Evolutionary conservation across 495 filamentous ascomycete species (phyloP).

Genomic region (Aspergillus baeticus): DNA sequence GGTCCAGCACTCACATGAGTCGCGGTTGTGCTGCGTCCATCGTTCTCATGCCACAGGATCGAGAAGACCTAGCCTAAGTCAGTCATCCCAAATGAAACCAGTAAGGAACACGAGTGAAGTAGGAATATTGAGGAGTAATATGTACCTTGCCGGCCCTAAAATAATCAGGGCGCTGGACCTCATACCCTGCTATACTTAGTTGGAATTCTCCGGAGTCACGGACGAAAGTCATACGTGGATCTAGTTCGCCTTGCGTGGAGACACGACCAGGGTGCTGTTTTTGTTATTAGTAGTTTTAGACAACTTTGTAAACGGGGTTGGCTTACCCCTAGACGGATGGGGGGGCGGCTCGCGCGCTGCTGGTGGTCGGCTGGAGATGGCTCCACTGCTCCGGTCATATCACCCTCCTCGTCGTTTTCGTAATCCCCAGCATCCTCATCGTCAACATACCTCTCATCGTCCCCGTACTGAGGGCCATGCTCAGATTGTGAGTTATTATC

Average conservation of each 20-base stretch:
- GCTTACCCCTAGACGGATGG: not conserved
- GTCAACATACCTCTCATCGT: too few relatives aligned
- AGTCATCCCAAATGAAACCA: not conserved
- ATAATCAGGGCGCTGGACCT: not conserved
- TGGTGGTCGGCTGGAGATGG: too few relatives aligned
- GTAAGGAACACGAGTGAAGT: not conserved
- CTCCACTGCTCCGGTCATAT: too few relatives aligned
- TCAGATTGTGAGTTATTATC: too few relatives aligned
- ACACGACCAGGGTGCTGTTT: not conserved
- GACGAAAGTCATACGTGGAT: conserved; percentile 5
- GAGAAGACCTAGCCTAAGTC: conserved; percentile 27
- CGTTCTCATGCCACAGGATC: conserved; percentile 33
- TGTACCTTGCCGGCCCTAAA: conserved; percentile 6
- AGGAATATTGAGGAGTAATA: not conserved
- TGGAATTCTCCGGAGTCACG: not conserved
- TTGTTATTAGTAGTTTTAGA: not conserved
- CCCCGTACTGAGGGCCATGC: too few relatives aligned
- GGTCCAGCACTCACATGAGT: conserved; percentile 13
- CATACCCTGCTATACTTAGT: not conserved
- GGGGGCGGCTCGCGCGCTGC: not conserved
- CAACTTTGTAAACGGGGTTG: not conserved
- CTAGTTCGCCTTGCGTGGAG: not conserved
- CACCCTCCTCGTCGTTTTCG: too few relatives aligned
- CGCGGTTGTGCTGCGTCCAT: conserved; percentile 11
- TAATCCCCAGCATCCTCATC: too few relatives aligned